Conservation (phyloP, 306 rosid species). For the Casuarina cunninghamiana region DNA sequence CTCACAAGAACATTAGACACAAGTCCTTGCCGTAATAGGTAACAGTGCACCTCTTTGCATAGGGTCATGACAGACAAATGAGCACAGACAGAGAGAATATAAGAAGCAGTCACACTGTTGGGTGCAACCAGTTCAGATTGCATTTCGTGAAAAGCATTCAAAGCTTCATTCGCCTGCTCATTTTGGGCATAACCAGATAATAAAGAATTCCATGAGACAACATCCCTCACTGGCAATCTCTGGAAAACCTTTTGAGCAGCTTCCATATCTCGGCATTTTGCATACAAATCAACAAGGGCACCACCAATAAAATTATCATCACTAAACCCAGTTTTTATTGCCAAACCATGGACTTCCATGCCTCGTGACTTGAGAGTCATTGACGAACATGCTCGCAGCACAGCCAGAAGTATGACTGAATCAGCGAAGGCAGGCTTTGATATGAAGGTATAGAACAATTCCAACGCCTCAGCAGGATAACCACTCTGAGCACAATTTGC, state of each 20-base stretch:
- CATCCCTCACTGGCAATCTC: constrained; percentile 27
- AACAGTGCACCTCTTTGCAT: constrained; percentile 43
- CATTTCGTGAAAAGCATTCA: constrained; percentile 36
- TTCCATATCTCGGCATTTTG: constrained; percentile 33
- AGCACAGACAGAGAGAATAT: constrained; percentile 36
- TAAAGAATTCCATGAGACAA: constrained; percentile 41
- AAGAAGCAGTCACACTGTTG: constrained; percentile 31
- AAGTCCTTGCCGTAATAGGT: constrained; percentile 30
- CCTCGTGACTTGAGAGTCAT: constrained; percentile 29
- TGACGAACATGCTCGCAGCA: constrained; percentile 42
- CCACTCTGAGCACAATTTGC: constrained; percentile 28
- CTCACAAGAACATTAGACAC: constrained; percentile 30
- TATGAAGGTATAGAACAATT: constrained; percentile 24
- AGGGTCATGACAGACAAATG: constrained; percentile 28
- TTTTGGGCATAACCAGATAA: constrained; percentile 40
- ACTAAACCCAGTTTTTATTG: constrained; percentile 25
- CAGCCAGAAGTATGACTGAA: constrained; percentile 37
- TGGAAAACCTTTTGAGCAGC: constrained; percentile 31
- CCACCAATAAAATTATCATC: constrained; percentile 30
- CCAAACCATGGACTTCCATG: constrained; percentile 37
- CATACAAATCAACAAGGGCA: constrained; percentile 44
- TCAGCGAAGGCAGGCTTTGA: constrained; percentile 27
- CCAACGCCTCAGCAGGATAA: constrained; percentile 29
- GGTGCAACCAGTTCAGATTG: constrained; percentile 30
- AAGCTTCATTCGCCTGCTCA: constrained; percentile 23